Percentiles rank a stretch among this genome's conserved stretches.
phyloP scores from a whole-genome alignment of 805 yeast species.

The Candida methanosorbosa region DNA sequence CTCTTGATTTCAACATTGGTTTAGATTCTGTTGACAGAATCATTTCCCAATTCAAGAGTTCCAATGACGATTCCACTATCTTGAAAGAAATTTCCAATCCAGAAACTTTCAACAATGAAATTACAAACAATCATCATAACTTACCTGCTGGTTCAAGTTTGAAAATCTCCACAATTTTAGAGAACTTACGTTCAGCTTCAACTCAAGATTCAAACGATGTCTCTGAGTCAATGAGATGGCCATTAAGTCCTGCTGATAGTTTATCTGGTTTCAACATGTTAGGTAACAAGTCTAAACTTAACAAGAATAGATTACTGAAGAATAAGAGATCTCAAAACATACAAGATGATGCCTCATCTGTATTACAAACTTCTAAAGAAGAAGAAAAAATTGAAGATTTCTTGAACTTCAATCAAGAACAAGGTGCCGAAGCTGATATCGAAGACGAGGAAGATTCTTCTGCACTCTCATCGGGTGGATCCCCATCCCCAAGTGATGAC shows the following conservation, averaged over 20 bases:
- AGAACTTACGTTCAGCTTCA: constrained; percentile 13
- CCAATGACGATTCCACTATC: constrained; percentile 11
- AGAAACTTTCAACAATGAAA: not conserved
- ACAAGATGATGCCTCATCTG: not conserved
- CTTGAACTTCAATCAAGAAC: constrained; percentile 6
- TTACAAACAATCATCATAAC: not conserved
- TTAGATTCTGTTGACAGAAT: constrained; percentile 21
- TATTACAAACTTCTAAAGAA: too few species aligned
- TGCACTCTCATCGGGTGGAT: too few species aligned
- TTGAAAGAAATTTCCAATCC: constrained; percentile 2
- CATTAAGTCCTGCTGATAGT: constrained; percentile 1
- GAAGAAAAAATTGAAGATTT: constrained; percentile 11
- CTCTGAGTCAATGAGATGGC: constrained; percentile 1
- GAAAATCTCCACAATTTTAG: constrained; percentile 4
- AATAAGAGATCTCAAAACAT: too few species aligned
- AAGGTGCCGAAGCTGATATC: constrained; percentile 5
- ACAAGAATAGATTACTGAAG: too few species aligned
- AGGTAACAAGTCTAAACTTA: not conserved
- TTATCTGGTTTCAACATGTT: constrained; percentile 1
- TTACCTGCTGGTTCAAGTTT: constrained; percentile 5
- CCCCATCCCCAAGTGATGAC: not conserved
- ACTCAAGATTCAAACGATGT: not conserved
- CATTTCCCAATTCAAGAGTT: constrained; percentile 13
- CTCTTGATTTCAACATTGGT: constrained; percentile 13
- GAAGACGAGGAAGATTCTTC: constrained; percentile 2